Evolutionary conservation across 2,329 filamentous ascomycete genomes (phyloP), one percentile per base, ranked within the genome.

Genomic region (Fusarium sacchari): DNA sequence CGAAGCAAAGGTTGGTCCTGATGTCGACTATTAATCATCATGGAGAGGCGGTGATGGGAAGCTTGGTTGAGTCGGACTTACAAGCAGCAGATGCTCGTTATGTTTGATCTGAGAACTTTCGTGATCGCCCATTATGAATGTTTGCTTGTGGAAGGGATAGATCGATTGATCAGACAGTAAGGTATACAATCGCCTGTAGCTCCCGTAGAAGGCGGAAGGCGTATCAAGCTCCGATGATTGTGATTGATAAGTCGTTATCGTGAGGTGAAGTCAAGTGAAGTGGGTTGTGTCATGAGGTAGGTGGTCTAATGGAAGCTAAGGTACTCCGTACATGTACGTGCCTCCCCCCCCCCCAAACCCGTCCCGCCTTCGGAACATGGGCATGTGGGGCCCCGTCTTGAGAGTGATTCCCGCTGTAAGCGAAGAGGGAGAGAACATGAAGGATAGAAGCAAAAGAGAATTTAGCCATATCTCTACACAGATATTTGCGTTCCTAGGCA

Each of bases 1-100:
- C 95, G 94, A 75, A 99, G 91, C 74, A 98, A 93, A 8, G 96
- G 93, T 88, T 98, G 96, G 80, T 99, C 96, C 95, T 78, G 47
- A n/a, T 47, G 37, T 39, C 96, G 74, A 28, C 17, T 58, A 37
- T 75, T 32, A 75, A 57, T 24, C 34, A 32, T 44, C 39, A 49
- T 18, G 34, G 60, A 50, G 53, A 57, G 39, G 52, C 59, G 39
- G 39, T 64, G 65, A 64, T 62, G 47, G 20, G 55, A 24, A 28
- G 37, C 37, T 44, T 30, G 37, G 22, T 46, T 57, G 44, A 43
- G 62, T 40, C 49, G 59, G 60, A 68, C 59, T 67, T 86, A 93
- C 92, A 61, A 96, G 90, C 66, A 95, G 88, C 53, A 95, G 88
- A 79, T 96, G 93, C 72, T 90, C 90, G 77, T 91, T 91, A 75